Base-by-base conservation (phyloP, 2,329 filamentous ascomycete species). In the Cladosporium phlei region DNA sequence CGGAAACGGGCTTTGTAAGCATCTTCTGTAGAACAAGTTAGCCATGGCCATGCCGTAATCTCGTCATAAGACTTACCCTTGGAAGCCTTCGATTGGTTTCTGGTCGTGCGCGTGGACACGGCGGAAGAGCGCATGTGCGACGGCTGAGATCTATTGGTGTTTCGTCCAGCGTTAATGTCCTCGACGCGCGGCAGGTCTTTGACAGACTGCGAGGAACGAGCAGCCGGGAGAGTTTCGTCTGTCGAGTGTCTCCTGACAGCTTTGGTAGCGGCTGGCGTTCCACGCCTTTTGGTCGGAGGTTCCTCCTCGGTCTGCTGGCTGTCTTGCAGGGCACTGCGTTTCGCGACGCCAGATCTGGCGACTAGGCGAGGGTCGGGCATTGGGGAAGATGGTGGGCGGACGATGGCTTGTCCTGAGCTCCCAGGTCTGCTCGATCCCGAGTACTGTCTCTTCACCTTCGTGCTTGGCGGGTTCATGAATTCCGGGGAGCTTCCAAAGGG, bases 161-260 rank as follows among this genome's bases (percentile, higher is more conserved):
- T 12, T 2, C 35, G 45, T 20, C 14, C 37, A 8, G 11, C 12
- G 16, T 19, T 28, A 16, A 35, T 10, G 7, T 28, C 17, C 7
- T 33, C 28, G 14, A 47, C 34, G n/a, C 45, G 35, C 10, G 45
- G 45, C 4, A 47, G 14, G 5, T 34, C 21, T 10, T 25, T 47
- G 45, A 47, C 29, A 22, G 45, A 47, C 17, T 47, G 45, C 10
- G 45, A 47, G 6, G 37, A 47, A 3, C 45, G 35, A 20, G 28
- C 28, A n/a, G 40, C n/a, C n/a, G n/a, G n/a, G 5, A 47, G 29
- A 14, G 28, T 35, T 11, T 34, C 37, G n/a, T 34, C 45, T 5
- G 1, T 38, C 21, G 21, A 19, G 8, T 16, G 19, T 21, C 12
- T 25, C 7, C 28, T 7, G 11, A 9, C 16, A 9, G 30, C 12